Base-by-base conservation (phyloP, 73 alveolate genomes). In the Loxodes magnus region DNA sequence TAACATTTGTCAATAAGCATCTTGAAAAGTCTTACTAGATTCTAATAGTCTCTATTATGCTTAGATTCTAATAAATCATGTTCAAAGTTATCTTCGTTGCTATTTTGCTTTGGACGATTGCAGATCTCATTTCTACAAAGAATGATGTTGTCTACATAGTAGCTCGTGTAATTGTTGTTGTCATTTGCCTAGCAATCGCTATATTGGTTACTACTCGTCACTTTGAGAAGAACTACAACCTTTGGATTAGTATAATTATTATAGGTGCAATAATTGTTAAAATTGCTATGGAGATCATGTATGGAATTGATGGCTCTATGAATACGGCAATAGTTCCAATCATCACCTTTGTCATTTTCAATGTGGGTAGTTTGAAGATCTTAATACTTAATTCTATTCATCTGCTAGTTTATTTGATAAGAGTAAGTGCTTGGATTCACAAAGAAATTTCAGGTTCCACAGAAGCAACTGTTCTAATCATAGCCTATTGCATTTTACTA, bases 181-280 rank as follows among this genome's bases (percentile, higher is more conserved):
- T 33, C 10, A 1, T 33, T 16, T 33, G 10, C 10, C 43, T 33
- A 1, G 43, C 20, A 1, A 16, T 33, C 43, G 43, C 14, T 16
- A 1, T 33, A 1, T 33, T 33, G 20, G 43, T 16, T n/a, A n/a
- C 14, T 33, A n/a, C 43, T 33, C 14, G 20, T 0, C 43, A 33
- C 14, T 33, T 33, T 33, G 14, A n/a, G 14, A 0, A 16, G 14
- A 12, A 33, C 43, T 33, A 33, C 14, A 16, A 33, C 10, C 10
- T n/a, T n/a, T 12, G 10, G 43, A 16, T 33, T 1, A 33, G 10
- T 12, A 12, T 33, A n/a, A 33, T 33, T 33, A 33, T 36, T n/a
- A 73, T 69, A 19, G 46, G 67, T 3, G 21, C n/a, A 21, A n/a
- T 46, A 21, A 9, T n/a, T 1, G 50, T n/a, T 16, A 46, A 46